These are phyloP conservation scores for Blastobotrys peoriensis DNA, from an alignment of 805 yeast species.

Conservation along the genomic window DNA sequence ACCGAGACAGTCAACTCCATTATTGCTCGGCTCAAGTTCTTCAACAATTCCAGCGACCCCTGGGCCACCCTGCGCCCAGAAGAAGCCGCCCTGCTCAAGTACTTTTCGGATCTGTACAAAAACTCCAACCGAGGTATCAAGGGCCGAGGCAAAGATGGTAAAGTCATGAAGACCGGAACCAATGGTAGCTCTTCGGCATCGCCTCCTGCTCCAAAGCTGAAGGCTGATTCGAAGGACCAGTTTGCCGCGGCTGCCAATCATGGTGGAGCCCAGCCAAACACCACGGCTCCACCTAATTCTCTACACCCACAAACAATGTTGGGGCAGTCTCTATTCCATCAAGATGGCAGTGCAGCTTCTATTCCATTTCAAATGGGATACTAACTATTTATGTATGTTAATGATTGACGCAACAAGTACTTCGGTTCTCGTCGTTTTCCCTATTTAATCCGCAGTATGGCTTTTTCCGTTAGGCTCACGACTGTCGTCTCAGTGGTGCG, in stretches of 20 bases:
- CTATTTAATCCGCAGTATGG: too few relatives aligned
- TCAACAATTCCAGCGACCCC: constrained; percentile 15
- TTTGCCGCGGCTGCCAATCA: constrained; percentile 33
- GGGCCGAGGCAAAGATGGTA: constrained; percentile 69
- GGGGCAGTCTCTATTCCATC: constrained; percentile 9
- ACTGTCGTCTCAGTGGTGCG: too few relatives aligned
- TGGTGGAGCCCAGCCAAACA: constrained; percentile 30
- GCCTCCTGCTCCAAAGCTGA: constrained; percentile 8
- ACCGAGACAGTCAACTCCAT: constrained; percentile 59
- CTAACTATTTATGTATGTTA: background rate
- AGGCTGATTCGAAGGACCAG: constrained; percentile 10
- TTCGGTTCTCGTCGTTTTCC: too few relatives aligned
- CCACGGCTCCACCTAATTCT: constrained; percentile 1
- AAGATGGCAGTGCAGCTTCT: constrained; percentile 2
- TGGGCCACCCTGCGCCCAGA: constrained; percentile 45
- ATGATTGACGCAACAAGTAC: too few relatives aligned
- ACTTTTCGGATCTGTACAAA: constrained; percentile 77
- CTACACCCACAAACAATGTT: constrained; percentile 7
- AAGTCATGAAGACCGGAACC: constrained; percentile 10
- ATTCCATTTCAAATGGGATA: constrained; percentile 13
- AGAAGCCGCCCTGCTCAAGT: constrained; percentile 65
- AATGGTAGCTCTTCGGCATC: constrained; percentile 3
- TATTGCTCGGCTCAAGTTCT: constrained; percentile 42
- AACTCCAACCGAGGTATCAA: constrained; percentile 87
- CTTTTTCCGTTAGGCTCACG: too few relatives aligned